Base-by-base conservation (phyloP, 2,329 filamentous ascomycete species). In the Colletotrichum neosansevieriae region DNA sequence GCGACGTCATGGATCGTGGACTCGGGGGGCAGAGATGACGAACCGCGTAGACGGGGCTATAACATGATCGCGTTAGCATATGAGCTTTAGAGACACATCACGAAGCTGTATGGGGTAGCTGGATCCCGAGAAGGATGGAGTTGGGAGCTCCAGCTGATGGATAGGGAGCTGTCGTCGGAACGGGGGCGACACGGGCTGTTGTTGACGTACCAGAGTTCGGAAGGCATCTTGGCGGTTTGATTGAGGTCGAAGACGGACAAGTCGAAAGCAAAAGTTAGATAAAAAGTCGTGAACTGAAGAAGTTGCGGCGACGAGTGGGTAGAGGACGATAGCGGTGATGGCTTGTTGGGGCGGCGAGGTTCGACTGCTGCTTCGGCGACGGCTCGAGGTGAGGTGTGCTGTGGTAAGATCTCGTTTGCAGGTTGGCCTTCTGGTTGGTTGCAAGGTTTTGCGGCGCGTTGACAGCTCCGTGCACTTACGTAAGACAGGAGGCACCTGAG, bases 11-110 rank as follows among this genome's bases (percentile, higher is more conserved):
- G 70, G 70, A 59, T 51, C 29, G 64, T 51, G 67, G 54, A 64
- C 49, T 65, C 70, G 70, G 51, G 49, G 54, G 65, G 59, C 66
- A 73, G 69, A 71, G 69, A 63, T 72, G 78, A 97, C 95, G 94
- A 90, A 98, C 96, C 89, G 96, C 94, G 87, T 98, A 99, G 79
- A 97, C 95, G 85, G 95, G 95, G 87, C 95, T 99, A 77, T 72
- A 29, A 62, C 38, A 56, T 45, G 24, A 57, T 58, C 62, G 71
- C 34, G 69, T 77, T 74, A 77, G 74, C 71, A 71, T 65, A 67
- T 49, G 13, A 58, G 51, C 47, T 69, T 42, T 12, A 36, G 7
- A 62, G 17, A 62, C 11, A 17, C 29, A 45, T 47, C 17, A 21
- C 40, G 45, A 68, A 45, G 56, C 50, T 68, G 34, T 12, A 49